phyloP scores from a whole-genome alignment of 2,329 filamentous ascomycete species.

The Nemania serpens region DNA sequence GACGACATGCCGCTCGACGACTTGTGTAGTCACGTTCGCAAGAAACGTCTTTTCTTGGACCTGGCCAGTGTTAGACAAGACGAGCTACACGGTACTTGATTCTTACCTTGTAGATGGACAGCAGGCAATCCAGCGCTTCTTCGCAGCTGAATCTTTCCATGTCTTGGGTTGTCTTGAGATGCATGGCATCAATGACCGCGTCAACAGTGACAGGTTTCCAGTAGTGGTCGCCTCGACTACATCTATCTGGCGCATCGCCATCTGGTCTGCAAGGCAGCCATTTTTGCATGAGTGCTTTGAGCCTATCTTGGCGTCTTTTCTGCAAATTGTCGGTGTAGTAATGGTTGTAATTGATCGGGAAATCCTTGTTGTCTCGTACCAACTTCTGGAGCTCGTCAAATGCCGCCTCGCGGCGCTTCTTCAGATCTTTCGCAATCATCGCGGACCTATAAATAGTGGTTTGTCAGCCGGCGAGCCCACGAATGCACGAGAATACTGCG shows the following conservation, averaged over 20 bases:
- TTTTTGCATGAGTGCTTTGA: conserved; percentile 1
- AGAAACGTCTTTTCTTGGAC: conserved; percentile 8
- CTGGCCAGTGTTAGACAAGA: not conserved
- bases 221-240: not conserved
- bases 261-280: not conserved
- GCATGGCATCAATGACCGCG: no score
- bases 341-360: conserved; percentile 4
- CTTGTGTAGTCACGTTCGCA: conserved; percentile 3
- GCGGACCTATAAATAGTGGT: no score
- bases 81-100: not conserved
- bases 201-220: no score
- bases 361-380: not conserved
- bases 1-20: conserved; percentile 1
- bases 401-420: not conserved
- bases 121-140: conserved; percentile 4
- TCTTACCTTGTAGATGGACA: conserved; percentile 11
- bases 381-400: not conserved
- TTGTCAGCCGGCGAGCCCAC: no score
- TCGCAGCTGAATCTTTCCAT: conserved; percentile 6
- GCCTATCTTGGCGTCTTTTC: conserved; percentile 1
- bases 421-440: not conserved
- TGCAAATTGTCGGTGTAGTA: conserved; percentile 9
- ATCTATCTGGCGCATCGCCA: not conserved
- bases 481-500: no score
- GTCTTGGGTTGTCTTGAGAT: conserved; percentile 1